Conservation (phyloP, 1,284 basidiomycete species). For the Gymnopus androsaceus region DNA sequence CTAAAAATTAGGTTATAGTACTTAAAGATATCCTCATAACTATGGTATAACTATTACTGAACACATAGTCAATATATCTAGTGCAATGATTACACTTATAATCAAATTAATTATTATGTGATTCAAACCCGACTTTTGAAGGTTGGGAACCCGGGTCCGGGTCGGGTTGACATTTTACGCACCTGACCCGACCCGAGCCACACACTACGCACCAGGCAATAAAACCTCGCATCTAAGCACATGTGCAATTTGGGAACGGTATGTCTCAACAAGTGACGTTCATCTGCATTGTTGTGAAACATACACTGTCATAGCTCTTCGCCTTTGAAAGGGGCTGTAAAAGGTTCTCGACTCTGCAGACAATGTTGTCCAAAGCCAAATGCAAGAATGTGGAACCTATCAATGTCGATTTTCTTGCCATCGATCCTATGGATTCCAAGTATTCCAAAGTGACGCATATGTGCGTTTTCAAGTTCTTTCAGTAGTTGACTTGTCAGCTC, state of each 20-base stretch:
- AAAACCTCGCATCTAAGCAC: constrained; percentile 95
- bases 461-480: constrained; percentile 47
- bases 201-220: too few relatives aligned
- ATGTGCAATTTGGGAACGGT: constrained; percentile 84
- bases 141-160: too few relatives aligned
- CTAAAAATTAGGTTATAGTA: too few relatives aligned
- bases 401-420: constrained; percentile 78
- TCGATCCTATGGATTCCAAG: constrained; percentile 63
- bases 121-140: too few relatives aligned
- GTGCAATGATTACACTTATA: too few relatives aligned
- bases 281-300: constrained; percentile 5
- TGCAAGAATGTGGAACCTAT: constrained; percentile 78
- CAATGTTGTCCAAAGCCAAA: constrained; percentile 79
- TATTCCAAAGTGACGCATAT: constrained; percentile 80
- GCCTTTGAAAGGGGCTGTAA: constrained; percentile 74
- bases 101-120: too few relatives aligned
- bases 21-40: too few relatives aligned
- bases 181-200: too few relatives aligned
- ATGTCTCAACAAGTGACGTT: constrained; percentile 16
- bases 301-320: constrained; percentile 39
- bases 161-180: too few relatives aligned
- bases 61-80: too few relatives aligned
- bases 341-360: constrained; percentile 78
- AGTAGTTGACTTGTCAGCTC: background rate
- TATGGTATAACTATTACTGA: too few relatives aligned